These are phyloP conservation scores for Fusarium globosum DNA, from an alignment of 2,329 filamentous ascomycete species.

Conservation along the genomic window DNA sequence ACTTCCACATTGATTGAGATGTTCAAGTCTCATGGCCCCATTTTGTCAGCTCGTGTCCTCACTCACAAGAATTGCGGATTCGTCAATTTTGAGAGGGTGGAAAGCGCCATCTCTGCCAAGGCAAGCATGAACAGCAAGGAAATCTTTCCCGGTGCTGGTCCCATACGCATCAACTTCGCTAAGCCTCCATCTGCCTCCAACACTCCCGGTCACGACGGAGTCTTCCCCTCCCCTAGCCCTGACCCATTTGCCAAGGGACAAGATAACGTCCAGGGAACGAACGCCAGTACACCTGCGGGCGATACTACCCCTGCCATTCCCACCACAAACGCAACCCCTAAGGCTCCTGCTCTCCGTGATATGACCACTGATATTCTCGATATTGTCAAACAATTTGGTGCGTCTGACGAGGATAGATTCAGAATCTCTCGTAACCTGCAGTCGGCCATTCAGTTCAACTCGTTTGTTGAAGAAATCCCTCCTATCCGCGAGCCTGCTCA, in stretches of 20 bases:
- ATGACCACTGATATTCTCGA: slow-evolving; percentile 84
- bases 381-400: slow-evolving; percentile 91
- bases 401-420: slow-evolving; percentile 79
- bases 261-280: slow-evolving; percentile 52
- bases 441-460: slow-evolving; percentile 77
- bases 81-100: slow-evolving; percentile 93
- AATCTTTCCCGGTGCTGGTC: slow-evolving; percentile 96
- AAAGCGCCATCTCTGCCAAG: slow-evolving; percentile 91
- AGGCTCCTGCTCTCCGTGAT: slow-evolving; percentile 78
- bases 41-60: slow-evolving; percentile 90
- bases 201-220: slow-evolving; percentile 87
- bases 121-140: slow-evolving; percentile 93
- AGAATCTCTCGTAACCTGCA: slow-evolving; percentile 81
- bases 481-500: slow-evolving; percentile 88
- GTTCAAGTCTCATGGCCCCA: slow-evolving; percentile 92
- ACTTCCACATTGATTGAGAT: slow-evolving; percentile 95
- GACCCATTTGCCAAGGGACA: slow-evolving; percentile 78
- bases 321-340: slow-evolving; percentile 61
- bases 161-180: slow-evolving; percentile 95
- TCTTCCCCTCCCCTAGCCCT: slow-evolving; percentile 91
- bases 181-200: slow-evolving; percentile 92
- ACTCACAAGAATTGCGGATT: slow-evolving; percentile 99
- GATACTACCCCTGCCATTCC: slow-evolving; percentile 50
- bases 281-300: slow-evolving; percentile 47
- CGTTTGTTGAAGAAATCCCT: slow-evolving; percentile 86